Base-by-base conservation (phyloP, 2,329 filamentous ascomycete genomes). In the Pseudohalonectria lignicola region DNA sequence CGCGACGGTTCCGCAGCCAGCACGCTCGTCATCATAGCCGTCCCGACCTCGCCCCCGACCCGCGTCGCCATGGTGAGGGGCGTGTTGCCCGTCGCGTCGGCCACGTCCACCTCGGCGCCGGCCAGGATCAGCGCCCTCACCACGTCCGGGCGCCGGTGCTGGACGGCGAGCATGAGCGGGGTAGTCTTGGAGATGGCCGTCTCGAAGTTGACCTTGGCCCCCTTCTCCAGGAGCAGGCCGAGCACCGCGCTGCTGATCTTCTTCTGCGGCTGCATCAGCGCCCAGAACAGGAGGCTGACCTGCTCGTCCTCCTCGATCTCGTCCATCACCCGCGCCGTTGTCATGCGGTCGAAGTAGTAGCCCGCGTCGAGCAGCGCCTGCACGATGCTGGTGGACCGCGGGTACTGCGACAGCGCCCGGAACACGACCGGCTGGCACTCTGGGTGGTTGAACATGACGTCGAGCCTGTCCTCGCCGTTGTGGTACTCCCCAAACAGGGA, bases 211-310 rank as follows among this genome's bases (percentile, higher is more conserved):
- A 76, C 64, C 35, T 76, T 77, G 38, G 73, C 75, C 35, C 67
- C 49, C 43, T 64, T 51, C 48, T 62, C 57, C n/a, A 82, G 55
- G 16, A 82, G 58, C 34, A 74, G 53, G 43, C 71, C 62, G 39
- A 83, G 70, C 31, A 81, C 57, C 4, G 60, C 53, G 25, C 69
- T 74, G 52, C 74, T 78, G 36, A 81, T 64, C 43, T 67, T 68
- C 52, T 80, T 81, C 44, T 79, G 73, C 0, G 74, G 72, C 44
- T 80, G 75, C 6, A 73, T 56, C 37, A 82, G 60, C 0, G 74
- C 67, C 77, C 77, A 82, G 36, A 70, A 58, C 7, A 82, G 56
- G 2, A 78, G 58, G 2, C 71, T 72, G 32, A 77, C 63, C 9
- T 62, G 56, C 51, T 83, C 77, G 3, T 63, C 57, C 26, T 71